Conservation (phyloP, 2,329 filamentous ascomycete genomes). For the Sporothrix brasiliensis region DNA sequence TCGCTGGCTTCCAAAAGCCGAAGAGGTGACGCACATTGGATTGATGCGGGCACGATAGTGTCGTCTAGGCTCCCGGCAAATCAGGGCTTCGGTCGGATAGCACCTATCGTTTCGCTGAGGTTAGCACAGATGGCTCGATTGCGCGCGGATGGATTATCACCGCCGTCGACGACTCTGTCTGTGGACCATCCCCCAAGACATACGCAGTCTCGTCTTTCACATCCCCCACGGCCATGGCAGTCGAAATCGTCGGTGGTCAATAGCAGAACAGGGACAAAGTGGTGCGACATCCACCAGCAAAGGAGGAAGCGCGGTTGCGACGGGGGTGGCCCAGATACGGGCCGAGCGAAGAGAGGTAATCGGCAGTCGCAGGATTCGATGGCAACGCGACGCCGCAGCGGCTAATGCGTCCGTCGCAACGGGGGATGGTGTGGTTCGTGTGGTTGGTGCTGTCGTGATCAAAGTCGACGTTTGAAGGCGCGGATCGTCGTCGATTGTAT, state of each 20-base stretch:
- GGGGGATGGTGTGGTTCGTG: background rate
- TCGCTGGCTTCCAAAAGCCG: background rate
- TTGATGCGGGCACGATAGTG: constrained; percentile 70
- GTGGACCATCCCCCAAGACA: constrained; percentile 36
- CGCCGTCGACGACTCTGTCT: background rate
- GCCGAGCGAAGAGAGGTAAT: background rate
- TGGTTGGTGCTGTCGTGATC: background rate
- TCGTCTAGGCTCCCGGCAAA: constrained; percentile 62
- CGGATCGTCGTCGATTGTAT: background rate
- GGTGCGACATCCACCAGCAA: constrained; percentile 18
- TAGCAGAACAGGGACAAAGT: background rate
- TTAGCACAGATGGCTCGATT: constrained; percentile 26
- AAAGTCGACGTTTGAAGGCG: background rate
- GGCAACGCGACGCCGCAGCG: background rate
- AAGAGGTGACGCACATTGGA: constrained; percentile 56
- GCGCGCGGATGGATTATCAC: background rate
- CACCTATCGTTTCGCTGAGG: constrained; percentile 50
- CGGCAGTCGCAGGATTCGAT: constrained; percentile 2
- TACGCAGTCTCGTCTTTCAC: constrained; percentile 58
- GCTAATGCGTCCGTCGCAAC: background rate
- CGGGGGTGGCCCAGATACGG: background rate
- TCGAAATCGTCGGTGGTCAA: constrained; percentile 35
- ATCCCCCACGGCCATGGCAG: constrained; percentile 50
- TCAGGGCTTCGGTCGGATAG: constrained; percentile 66
- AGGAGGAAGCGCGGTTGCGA: constrained; percentile 12